Base-by-base conservation (phyloP, 1,139 yeast species). In the Meyerozyma athensensis region DNA sequence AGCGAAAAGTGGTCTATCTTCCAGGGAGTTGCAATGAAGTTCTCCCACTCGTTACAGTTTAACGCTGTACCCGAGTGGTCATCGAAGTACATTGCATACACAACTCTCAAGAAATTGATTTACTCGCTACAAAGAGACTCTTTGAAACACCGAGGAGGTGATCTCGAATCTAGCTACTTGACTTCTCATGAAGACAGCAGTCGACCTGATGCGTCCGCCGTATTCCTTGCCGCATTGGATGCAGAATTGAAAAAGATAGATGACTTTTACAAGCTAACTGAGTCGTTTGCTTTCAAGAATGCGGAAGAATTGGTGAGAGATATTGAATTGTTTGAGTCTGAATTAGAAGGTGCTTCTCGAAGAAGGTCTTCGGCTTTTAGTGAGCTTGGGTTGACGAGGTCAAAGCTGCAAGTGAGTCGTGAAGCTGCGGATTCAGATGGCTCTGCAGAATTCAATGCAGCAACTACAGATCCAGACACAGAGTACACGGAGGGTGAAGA, bases 51-150 rank as follows among this genome's bases (percentile, higher is more conserved):
- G 5, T 61, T 81, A 46, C 84, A 80, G 61, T 80, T 81, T 50
- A 81, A 81, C 52, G 82, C 86, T 33, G 87, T 81, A 7, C 87
- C 89, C 3, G 87, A 81, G 57, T 81, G 89, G 89, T 76, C 81
- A 39, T 79, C 79, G 34, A 77, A 78, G 54, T 81, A 81, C 50
- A 67, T 81, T 48, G 79, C 83, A 39, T 81, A 81, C 52, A 72
- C 81, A 12, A 74, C 79, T 4, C 61, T 81, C 45, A 81, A 81
- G 54, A 79, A 80, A 54, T 61, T 77, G 36, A 77, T 80, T 23
- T 81, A 81, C 51, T 69, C 81, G n/a, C 62, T 81, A 22, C 86
- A 81, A 53, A 66, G 84, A 36, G 78, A 77, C 41, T 67, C 70
- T 26, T 54, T 79, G 36, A 58, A 71, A 22, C 55, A 58, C 14